Conservation (phyloP, 352 stramenopile genomes). For the Pythium scleroteichum region DNA sequence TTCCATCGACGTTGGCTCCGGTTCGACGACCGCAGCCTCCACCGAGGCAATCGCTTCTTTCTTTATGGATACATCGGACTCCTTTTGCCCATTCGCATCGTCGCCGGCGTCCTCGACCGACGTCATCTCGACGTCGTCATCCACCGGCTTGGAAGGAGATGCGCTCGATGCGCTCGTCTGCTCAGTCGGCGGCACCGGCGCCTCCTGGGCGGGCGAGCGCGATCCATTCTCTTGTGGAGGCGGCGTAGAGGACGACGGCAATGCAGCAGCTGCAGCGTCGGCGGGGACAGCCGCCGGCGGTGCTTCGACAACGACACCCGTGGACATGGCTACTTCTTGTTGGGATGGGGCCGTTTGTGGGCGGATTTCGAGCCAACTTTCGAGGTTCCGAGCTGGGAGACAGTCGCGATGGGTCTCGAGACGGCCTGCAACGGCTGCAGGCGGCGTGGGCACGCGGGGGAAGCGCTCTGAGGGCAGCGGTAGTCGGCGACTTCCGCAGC, state of each 20-base stretch:
- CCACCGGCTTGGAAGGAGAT: conserved; percentile 1
- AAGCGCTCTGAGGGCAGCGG: neutral
- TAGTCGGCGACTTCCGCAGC: neutral
- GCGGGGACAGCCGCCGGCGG: neutral
- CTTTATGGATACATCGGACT: neutral
- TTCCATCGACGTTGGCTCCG: conserved; percentile 5
- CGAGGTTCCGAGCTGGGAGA: too few relatives aligned
- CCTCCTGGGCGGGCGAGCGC: neutral
- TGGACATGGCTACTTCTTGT: conserved; percentile 22
- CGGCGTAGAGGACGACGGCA: neutral
- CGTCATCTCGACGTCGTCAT: conserved; percentile 14
- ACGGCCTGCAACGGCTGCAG: too few relatives aligned
- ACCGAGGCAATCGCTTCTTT: neutral
- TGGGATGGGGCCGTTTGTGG: neutral
- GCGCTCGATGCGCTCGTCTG: neutral
- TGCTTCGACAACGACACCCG: conserved; percentile 17
- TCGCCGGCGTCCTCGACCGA: neutral
- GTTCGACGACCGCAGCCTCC: neutral
- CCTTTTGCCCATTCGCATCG: neutral
- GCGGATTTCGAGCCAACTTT: too few relatives aligned
- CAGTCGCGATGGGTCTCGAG: too few relatives aligned
- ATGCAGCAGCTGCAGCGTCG: neutral
- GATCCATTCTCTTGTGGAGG: neutral
- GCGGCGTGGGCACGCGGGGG: too few relatives aligned
- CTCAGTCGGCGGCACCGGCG: too few relatives aligned